Evolutionary conservation across 2,329 filamentous ascomycete genomes (phyloP).

Genomic region (Exophiala aquamarina): DNA sequence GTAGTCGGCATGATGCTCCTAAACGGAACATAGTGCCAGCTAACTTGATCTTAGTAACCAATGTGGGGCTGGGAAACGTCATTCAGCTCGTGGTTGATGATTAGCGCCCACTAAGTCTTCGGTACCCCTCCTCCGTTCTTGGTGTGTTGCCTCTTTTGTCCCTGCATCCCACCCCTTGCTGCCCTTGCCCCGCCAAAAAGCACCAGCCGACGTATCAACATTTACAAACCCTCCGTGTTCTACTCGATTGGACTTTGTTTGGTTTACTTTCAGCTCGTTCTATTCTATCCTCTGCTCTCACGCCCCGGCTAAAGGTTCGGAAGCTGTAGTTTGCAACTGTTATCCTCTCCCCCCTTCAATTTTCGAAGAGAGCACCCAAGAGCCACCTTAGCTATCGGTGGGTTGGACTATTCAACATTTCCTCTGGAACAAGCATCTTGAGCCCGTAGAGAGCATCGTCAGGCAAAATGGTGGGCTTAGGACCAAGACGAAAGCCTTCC

Average conservation of each 20-base stretch:
- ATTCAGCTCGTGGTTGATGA: no score
- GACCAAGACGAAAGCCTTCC: slow-evolving; percentile 64
- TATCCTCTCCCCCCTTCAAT: no score
- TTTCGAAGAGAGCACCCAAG: no score
- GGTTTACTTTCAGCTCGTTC: not conserved
- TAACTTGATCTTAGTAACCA: no score
- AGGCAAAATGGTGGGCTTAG: slow-evolving; percentile 63
- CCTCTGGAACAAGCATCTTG: not conserved
- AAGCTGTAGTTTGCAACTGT: no score
- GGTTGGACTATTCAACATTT: not conserved
- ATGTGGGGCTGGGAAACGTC: no score
- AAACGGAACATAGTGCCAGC: no score
- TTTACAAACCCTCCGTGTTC: slow-evolving; percentile 11
- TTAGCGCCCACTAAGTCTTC: no score
- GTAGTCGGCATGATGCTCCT: no score
- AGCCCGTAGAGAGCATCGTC: not conserved
- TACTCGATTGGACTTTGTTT: no score
- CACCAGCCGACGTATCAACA: slow-evolving; percentile 7
- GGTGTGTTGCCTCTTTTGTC: not conserved
- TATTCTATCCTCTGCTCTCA: not conserved
- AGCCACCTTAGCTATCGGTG: no score
- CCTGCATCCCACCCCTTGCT: not conserved
- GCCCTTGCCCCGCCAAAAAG: slow-evolving; percentile 9
- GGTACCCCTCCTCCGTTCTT: no score
- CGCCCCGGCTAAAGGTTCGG: slow-evolving; percentile 2